A percentile compares a stretch with the other conserved stretches of the same genome.
Evolutionary conservation across 73 alveolate species (phyloP).

Genomic region (Effrenium voratum): DNA sequence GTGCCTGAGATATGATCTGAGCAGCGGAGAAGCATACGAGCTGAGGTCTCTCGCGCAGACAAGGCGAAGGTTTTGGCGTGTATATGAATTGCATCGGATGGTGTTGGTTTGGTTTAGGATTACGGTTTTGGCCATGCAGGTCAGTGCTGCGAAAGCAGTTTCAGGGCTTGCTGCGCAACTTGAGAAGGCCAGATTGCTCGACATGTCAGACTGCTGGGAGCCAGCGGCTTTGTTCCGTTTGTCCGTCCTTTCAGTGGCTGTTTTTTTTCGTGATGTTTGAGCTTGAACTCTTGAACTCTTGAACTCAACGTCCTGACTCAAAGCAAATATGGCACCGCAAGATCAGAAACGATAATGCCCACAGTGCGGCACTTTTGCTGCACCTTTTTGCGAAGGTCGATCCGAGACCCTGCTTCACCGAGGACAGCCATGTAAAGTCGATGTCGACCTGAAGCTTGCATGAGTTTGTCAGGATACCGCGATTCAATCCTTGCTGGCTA

Average conservation of each 20-base stretch:
- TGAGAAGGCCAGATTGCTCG: constrained; percentile 20
- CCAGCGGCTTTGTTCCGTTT: background rate
- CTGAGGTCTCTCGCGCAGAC: constrained; percentile 65
- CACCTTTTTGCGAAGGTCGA: background rate
- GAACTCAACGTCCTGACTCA: no score
- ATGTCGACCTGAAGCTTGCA: background rate
- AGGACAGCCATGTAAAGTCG: background rate
- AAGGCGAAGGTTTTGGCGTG: background rate
- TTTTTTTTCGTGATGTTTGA: no score
- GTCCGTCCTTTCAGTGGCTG: no score
- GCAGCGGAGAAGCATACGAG: background rate
- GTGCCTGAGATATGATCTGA: background rate
- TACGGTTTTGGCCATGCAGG: background rate
- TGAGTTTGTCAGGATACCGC: background rate
- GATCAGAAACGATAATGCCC: no score
- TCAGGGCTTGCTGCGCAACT: constrained; percentile 64
- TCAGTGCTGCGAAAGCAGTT: constrained; percentile 61
- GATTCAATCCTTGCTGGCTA: background rate
- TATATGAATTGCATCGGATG: background rate
- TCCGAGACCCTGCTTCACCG: constrained; percentile 22
- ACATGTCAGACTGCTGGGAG: background rate
- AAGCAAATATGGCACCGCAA: no score
- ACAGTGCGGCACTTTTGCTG: background rate
- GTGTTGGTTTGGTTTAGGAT: background rate
- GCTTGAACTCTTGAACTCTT: no score